Evolutionary conservation across 257 asterid genomes (phyloP), one percentile per base, ranked within the genome.

Genomic region (Paraleonurus japonicus): DNA sequence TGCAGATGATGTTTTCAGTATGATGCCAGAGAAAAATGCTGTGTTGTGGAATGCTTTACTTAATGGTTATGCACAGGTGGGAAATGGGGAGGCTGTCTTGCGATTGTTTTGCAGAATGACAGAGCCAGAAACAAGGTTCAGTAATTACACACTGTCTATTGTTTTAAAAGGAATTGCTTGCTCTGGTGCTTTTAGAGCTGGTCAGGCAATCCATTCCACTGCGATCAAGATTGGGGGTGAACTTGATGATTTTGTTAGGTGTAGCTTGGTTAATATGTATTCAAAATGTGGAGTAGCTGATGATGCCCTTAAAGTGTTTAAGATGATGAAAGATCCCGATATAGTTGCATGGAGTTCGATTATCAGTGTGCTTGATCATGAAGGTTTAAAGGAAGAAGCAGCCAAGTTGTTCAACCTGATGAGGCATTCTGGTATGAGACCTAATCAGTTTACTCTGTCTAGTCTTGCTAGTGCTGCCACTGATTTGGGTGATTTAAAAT

Each of bases 11-110:
- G 81, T 90, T 58, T 92, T 92, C 43, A 73, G 71, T 82, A 59
- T 69, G 76, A 84, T 92, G 87, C 95, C 98, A 2, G 82, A 83
- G 77, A 85, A 79, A 70, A 92, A 88, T 78, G 85, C 67, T 15
- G 96, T 90, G 13, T 81, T 89, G 22, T 92, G 98, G 96, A 90
- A 87, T 76, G 79, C 85, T 65, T 77, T 92, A 79, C 88, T 92
- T 67, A 90, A 87, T 73, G 98, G 96, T 63, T 85, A 88, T 88
- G 96, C 95, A 11, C 83, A 86, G 64, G 75, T 61, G 58, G 96
- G 96, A 5, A 60, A 86, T 59, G 96, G 92, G 51, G 83, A 83
- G 69, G 86, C 84, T 70, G 95, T 86, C 60, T 76, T 86, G 60
- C 78, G 71, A 22, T 71, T 88, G 81, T 92, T 86, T 65, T 58